Percentiles rank a stretch among this genome's conserved stretches.
phyloP scores from a whole-genome alignment of 2,329 filamentous ascomycete species.

The Ilyonectria destructans region DNA sequence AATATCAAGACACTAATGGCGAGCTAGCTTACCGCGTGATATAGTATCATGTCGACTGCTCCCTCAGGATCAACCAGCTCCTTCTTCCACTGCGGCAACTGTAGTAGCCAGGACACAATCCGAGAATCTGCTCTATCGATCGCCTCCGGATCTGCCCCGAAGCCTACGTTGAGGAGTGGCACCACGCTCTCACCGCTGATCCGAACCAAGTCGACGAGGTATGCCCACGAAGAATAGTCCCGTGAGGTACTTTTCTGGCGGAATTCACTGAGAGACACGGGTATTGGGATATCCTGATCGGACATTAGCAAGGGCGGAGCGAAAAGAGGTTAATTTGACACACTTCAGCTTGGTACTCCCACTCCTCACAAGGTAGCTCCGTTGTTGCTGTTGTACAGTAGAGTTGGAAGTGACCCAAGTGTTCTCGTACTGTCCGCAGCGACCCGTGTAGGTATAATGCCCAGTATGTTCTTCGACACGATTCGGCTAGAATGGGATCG shows the following conservation, averaged over 20 bases:
- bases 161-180: slow-evolving; percentile 34
- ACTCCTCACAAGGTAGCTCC: slow-evolving; percentile 47
- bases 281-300: slow-evolving; percentile 35
- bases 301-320: slow-evolving; percentile 18
- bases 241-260: slow-evolving; percentile 1
- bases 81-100: slow-evolving; percentile 35
- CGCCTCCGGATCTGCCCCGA: background rate
- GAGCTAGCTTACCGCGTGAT: slow-evolving; percentile 42
- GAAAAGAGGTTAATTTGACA: slow-evolving; percentile 4
- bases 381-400: slow-evolving; percentile 25
- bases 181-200: slow-evolving; percentile 39
- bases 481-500: slow-evolving; percentile 41
- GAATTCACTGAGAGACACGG: slow-evolving; percentile 38
- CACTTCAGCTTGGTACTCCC: slow-evolving; percentile 43
- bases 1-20: background rate
- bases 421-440: slow-evolving; percentile 37
- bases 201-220: slow-evolving; percentile 41
- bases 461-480: slow-evolving; percentile 47
- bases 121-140: slow-evolving; percentile 37
- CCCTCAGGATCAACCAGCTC: slow-evolving; percentile 38
- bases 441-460: slow-evolving; percentile 44
- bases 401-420: slow-evolving; percentile 28
- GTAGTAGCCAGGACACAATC: slow-evolving; percentile 40
- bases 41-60: slow-evolving; percentile 43
- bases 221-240: slow-evolving; percentile 45